Percentiles rank a stretch among this genome's conserved stretches.
phyloP scores from a whole-genome alignment of 495 filamentous ascomycete genomes.

The Delitschia confertaspora region DNA sequence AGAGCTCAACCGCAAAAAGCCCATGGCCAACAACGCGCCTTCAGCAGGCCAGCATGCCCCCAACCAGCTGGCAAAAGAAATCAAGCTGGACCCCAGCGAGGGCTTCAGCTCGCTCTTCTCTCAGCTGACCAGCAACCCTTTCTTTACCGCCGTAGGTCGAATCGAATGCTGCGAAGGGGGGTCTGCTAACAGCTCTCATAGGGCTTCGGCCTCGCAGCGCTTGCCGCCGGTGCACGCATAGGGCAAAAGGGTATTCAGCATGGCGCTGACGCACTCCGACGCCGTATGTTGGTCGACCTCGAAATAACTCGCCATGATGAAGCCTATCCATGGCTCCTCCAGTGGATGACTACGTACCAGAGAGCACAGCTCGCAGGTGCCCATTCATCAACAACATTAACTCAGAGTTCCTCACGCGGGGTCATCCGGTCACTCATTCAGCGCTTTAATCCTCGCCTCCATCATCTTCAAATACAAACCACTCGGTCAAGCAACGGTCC shows the following conservation, averaged over 20 bases:
- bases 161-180: background rate
- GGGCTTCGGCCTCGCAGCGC: conserved; percentile 78
- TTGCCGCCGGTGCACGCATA: conserved; percentile 68
- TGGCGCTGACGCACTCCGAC: conserved; percentile 61
- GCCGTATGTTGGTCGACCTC: conserved; percentile 84
- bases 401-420: conserved; percentile 31
- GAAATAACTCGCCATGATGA: conserved; percentile 91
- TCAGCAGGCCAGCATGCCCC: conserved; percentile 6
- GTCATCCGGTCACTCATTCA: conserved; percentile 46
- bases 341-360: conserved; percentile 86
- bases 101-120: conserved; percentile 32
- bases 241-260: conserved; percentile 63
- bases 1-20: background rate
- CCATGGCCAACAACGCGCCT: conserved; percentile 22
- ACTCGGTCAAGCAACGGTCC: conserved; percentile 53
- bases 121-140: conserved; percentile 55
- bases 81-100: conserved; percentile 16
- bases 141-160: conserved; percentile 54
- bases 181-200: conserved; percentile 28
- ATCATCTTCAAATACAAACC: conserved; percentile 62
- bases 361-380: conserved; percentile 42
- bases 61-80: conserved; percentile 17
- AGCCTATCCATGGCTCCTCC: conserved; percentile 86
- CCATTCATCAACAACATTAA: conserved; percentile 25
- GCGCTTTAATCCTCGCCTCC: conserved; percentile 53